Evolutionary conservation across 306 rosid species (phyloP), one percentile per base, ranked within the genome.

Genomic region (Canavalia ensiformis): DNA sequence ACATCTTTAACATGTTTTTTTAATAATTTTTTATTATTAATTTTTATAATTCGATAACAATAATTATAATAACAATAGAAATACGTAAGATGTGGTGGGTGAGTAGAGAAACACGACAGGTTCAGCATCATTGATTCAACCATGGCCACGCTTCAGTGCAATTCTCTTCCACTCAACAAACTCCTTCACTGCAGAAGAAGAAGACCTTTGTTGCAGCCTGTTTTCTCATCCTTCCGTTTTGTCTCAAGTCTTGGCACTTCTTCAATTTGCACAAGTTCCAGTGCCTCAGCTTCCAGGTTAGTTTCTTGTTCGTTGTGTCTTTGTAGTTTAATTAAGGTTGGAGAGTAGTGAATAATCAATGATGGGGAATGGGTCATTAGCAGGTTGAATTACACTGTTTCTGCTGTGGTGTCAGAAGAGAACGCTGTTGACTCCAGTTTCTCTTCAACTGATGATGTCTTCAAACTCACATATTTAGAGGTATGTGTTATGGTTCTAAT

Each of bases 381-480:
- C 86, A 92, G 89, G 90, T 82, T 56, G 72, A 54, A 75, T 79
- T 64, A 69, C 71, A 49, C 57, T 60, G 89, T 83, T 87, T 86
- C 97, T 83, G 92, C 97, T 72, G 74, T 91, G 67, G 86, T 86
- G 67, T 88, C 97, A 6, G 87, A 88, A 77, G 94, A 91, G 74
- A 91, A 77, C 77, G 82, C 92, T 3, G 68, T 81, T 83, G 89
- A 82, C 72, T 86, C 94, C 9, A 78, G 77, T 77, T 83, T 81
- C 65, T 81, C 92, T 12, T 87, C 89, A 74, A 68, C 87, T 71
- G 79, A 80, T 73, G 72, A 76, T 74, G 85, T 46, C 77, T 92
- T 92, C 89, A 88, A 86, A 64, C 90, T 95, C 84, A 95, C 97
- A 18, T 91, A 92, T 82, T 90, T 95, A 83, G 97, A 95, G 94